phyloP scores from a whole-genome alignment of 2,329 filamentous ascomycete species.

The Myrmaecium sp. region DNA sequence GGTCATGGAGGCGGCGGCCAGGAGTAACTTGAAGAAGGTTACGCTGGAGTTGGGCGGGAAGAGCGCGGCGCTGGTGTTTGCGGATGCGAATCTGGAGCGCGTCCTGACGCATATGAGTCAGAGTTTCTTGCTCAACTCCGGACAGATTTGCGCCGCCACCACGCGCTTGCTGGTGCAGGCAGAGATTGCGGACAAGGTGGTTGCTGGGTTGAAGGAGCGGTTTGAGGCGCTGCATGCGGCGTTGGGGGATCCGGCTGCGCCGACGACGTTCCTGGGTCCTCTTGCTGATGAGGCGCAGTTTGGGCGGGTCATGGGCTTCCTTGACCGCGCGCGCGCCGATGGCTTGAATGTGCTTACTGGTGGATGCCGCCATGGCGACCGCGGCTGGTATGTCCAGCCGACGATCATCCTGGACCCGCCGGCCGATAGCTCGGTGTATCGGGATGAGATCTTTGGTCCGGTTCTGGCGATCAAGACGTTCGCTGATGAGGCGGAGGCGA shows the following conservation, averaged over 20 bases:
- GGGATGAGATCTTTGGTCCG: constrained; percentile 18
- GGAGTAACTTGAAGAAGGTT: constrained; percentile 26
- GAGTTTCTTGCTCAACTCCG: constrained; percentile 12
- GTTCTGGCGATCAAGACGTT: constrained; percentile 15
- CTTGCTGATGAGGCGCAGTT: constrained; percentile 18
- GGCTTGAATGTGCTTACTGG: constrained; percentile 17
- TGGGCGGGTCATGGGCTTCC: constrained; percentile 18
- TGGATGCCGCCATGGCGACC: constrained; percentile 14
- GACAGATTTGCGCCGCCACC: constrained; percentile 12
- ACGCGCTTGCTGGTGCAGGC: constrained; percentile 15
- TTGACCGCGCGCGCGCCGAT: constrained; percentile 15
- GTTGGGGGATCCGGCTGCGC: constrained; percentile 8
- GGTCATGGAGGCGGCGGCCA: constrained; percentile 19
- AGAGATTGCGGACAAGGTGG: constrained; percentile 13
- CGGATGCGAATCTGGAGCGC: constrained; percentile 30
- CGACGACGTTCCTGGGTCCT: constrained; percentile 10
- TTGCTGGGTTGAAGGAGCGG: constrained; percentile 11
- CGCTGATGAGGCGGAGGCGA: constrained; percentile 16
- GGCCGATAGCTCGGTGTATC: constrained; percentile 12
- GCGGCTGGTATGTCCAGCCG: constrained; percentile 15
- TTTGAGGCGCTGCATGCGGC: constrained; percentile 10
- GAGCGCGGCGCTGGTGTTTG: constrained; percentile 28
- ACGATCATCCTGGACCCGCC: constrained; percentile 16
- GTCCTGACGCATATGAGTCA: constrained; percentile 14
- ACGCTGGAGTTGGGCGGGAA: constrained; percentile 33